Evolutionary conservation across 495 filamentous ascomycete species (phyloP).

Genomic region (Elaphomyces granulatus): DNA sequence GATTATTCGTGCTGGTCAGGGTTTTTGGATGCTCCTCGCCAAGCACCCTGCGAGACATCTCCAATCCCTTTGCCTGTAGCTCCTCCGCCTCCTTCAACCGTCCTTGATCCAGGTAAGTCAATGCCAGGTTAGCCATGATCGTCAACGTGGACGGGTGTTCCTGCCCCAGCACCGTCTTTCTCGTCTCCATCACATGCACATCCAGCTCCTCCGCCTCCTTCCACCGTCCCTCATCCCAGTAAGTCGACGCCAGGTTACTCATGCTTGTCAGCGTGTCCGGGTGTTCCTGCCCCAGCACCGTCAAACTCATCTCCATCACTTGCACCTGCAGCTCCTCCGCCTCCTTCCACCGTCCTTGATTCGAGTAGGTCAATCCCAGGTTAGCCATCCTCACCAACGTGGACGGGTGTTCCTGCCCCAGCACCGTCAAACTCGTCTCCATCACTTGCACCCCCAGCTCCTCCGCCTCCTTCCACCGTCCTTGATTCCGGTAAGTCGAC

Average conservation of each 20-base stretch:
- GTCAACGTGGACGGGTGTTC: constrained; percentile 8
- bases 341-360: constrained; percentile 20
- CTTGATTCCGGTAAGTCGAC: constrained; percentile 12
- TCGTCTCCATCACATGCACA: constrained; percentile 16
- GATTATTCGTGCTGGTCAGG: constrained; percentile 7
- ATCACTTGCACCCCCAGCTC: constrained; percentile 7
- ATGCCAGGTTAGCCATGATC: constrained; percentile 9
- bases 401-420: constrained; percentile 1
- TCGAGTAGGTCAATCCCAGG: constrained; percentile 5
- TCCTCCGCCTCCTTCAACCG: constrained; percentile 2
- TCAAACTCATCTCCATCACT: too few relatives aligned
- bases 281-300: constrained; percentile 9
- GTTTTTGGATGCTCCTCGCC: constrained; percentile 6
- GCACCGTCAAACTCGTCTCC: too few relatives aligned
- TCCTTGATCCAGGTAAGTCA: constrained; percentile 8
- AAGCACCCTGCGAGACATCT: constrained; percentile 5
- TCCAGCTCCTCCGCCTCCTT: constrained; percentile 19
- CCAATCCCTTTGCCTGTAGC: not conserved
- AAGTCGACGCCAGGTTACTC: constrained; percentile 5
- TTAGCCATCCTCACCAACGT: constrained; percentile 4
- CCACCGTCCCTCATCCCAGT: constrained; percentile 14
- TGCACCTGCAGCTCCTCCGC: constrained; percentile 13
- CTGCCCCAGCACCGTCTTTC: constrained; percentile 11
- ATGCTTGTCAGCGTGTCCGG: constrained; percentile 4
- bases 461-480: constrained; percentile 11